A percentile compares a stretch with the other conserved stretches of the same genome.
Evolutionary conservation across 495 filamentous ascomycete genomes (phyloP).

Genomic region (Penicillium pulvis): DNA sequence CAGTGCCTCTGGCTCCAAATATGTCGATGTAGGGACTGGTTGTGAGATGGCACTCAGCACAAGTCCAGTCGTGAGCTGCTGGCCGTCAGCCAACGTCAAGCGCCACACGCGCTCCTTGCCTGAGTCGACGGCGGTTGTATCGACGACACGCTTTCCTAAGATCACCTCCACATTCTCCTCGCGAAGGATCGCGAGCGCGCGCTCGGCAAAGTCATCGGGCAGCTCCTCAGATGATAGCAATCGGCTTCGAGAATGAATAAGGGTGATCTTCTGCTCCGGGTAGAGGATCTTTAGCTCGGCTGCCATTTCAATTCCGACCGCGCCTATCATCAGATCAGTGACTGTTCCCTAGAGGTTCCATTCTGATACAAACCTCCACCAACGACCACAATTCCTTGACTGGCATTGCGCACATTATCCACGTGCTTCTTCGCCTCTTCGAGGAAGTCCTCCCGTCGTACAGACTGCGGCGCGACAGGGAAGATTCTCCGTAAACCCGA

Average conservation of each 20-base stretch:
- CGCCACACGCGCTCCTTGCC: constrained; percentile 48
- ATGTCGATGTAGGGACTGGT: constrained; percentile 54
- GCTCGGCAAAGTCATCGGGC: constrained; percentile 63
- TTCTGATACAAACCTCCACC: constrained; percentile 43
- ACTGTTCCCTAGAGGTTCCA: not conserved
- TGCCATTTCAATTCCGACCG: constrained; percentile 73
- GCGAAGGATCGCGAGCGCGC: constrained; percentile 48
- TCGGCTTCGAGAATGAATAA: constrained; percentile 65
- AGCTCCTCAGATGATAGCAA: constrained; percentile 68
- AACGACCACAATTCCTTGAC: constrained; percentile 58
- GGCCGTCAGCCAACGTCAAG: constrained; percentile 58
- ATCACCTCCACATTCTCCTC: constrained; percentile 60
- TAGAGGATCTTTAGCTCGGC: constrained; percentile 62
- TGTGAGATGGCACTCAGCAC: constrained; percentile 64
- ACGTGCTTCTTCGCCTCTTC: constrained; percentile 47
- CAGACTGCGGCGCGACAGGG: constrained; percentile 62
- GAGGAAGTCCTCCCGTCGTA: constrained; percentile 55
- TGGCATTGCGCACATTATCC: constrained; percentile 27
- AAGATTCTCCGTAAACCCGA: constrained; percentile 62
- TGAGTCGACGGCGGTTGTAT: constrained; percentile 30
- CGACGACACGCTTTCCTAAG: constrained; percentile 50
- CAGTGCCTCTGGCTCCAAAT: constrained; percentile 50
- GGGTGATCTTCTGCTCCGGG: constrained; percentile 59
- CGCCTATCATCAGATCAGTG: constrained; percentile 40
- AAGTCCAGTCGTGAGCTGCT: constrained; percentile 51